phyloP scores from a whole-genome alignment of 2,329 filamentous ascomycete species.

The Pezicula carpinea region DNA sequence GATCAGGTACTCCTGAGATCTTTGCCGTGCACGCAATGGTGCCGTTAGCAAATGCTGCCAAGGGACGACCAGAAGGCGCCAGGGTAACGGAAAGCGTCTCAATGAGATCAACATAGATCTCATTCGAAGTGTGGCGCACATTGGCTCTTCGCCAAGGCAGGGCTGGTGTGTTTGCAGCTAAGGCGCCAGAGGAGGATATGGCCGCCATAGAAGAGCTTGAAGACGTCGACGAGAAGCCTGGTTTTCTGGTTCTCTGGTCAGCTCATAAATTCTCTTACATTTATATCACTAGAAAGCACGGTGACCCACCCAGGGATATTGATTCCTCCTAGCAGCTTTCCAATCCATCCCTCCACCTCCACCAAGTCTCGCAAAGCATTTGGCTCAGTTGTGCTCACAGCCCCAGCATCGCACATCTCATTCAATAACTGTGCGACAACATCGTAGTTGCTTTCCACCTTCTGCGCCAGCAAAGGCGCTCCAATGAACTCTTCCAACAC shows the following conservation, averaged over 20 bases:
- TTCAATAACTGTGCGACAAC: slow-evolving; percentile 87
- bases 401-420: slow-evolving; percentile 94
- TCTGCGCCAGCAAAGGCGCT: slow-evolving; percentile 76
- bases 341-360: slow-evolving; percentile 85
- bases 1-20: slow-evolving; percentile 88
- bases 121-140: slow-evolving; percentile 93
- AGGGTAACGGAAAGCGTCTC: slow-evolving; percentile 85
- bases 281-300: slow-evolving; percentile 8
- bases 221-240: slow-evolving; percentile 22
- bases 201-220: slow-evolving; percentile 26
- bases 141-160: slow-evolving; percentile 88
- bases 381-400: slow-evolving; percentile 84
- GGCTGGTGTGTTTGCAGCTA: slow-evolving; percentile 44
- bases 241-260: slow-evolving; percentile 19
- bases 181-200: slow-evolving; percentile 26
- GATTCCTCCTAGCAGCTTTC: slow-evolving; percentile 82
- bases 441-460: slow-evolving; percentile 88
- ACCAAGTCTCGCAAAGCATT: slow-evolving; percentile 90
- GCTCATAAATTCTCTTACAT: neutral
- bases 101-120: slow-evolving; percentile 93
- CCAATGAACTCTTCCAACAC: slow-evolving; percentile 92
- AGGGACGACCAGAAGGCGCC: slow-evolving; percentile 81
- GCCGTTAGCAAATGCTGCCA: slow-evolving; percentile 83
- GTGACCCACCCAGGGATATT: slow-evolving; percentile 65
- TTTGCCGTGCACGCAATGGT: slow-evolving; percentile 94